Conservation (phyloP, 78 protist genomes). For the Emiliania huxleyi region DNA sequence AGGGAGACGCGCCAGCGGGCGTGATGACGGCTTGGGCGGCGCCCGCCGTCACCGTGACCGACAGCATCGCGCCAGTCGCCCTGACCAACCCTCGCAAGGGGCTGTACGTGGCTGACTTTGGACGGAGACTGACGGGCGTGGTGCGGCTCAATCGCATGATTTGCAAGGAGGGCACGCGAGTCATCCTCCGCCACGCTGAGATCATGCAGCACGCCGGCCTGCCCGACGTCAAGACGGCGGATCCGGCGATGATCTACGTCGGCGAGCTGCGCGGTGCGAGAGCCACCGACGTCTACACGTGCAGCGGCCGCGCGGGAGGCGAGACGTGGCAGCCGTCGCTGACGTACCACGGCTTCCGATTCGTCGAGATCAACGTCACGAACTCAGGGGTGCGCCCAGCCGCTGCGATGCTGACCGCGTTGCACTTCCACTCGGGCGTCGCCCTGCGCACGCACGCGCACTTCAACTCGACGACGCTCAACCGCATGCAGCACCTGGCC, state of each 20-base stretch:
- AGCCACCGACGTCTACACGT: conserved; percentile 50
- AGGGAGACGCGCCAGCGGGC: background rate
- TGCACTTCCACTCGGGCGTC: conserved; percentile 18
- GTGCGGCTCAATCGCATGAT: background rate
- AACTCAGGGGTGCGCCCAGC: background rate
- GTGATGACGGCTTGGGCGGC: conserved; percentile 21
- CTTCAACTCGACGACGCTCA: conserved; percentile 11
- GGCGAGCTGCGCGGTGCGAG: conserved; percentile 49
- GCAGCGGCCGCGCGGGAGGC: background rate
- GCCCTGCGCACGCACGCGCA: background rate
- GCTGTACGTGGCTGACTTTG: conserved; percentile 34
- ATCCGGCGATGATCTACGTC: conserved; percentile 30
- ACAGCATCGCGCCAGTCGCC: background rate
- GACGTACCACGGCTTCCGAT: conserved; percentile 65
- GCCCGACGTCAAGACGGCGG: background rate
- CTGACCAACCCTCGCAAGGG: background rate
- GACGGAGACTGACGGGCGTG: conserved; percentile 30
- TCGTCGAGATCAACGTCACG: conserved; percentile 15
- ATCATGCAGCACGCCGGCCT: conserved; percentile 40
- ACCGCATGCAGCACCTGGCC: conserved; percentile 1
- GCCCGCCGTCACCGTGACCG: background rate
- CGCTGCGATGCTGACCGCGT: too few species aligned
- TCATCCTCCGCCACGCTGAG: conserved; percentile 44
- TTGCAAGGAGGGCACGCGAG: background rate
- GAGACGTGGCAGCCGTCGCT: conserved; percentile 5